These are phyloP conservation scores for Trichoderma citrinoviride DNA, from an alignment of 2,329 filamentous ascomycete species.

Conservation along the genomic window DNA sequence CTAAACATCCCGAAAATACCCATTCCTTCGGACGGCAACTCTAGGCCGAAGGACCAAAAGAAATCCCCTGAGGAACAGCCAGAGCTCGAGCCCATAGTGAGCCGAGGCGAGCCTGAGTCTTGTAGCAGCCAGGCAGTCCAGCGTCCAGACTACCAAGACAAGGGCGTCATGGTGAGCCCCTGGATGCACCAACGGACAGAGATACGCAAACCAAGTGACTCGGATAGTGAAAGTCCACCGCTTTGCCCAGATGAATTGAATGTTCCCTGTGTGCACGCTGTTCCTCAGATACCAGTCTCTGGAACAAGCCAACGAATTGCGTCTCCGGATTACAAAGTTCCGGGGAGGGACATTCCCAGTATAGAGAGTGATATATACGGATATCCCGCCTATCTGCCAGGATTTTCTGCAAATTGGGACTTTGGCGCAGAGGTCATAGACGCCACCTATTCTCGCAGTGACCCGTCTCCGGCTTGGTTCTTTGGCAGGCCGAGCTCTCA, in stretches of 20 bases:
- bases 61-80: background rate
- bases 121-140: background rate
- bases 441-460: background rate
- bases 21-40: background rate
- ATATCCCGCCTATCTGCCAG: background rate
- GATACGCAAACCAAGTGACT: background rate
- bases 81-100: background rate
- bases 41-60: background rate
- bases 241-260: background rate
- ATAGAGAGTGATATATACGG: background rate
- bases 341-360: too few species aligned
- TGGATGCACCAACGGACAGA: background rate
- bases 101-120: background rate
- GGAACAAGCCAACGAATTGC: background rate
- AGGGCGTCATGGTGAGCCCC: conserved; percentile 26
- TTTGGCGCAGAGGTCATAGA: background rate
- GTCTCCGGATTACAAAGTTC: background rate
- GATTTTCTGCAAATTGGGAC: background rate
- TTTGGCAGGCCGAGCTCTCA: background rate
- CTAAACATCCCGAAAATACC: background rate
- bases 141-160: conserved; percentile 24
- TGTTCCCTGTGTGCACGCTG: background rate
- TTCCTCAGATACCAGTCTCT: background rate
- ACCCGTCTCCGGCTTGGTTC: background rate
- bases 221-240: background rate